These are phyloP conservation scores for Citrus cavaleriei DNA, from an alignment of 345 rosid genomes.

Conservation along the genomic window DNA sequence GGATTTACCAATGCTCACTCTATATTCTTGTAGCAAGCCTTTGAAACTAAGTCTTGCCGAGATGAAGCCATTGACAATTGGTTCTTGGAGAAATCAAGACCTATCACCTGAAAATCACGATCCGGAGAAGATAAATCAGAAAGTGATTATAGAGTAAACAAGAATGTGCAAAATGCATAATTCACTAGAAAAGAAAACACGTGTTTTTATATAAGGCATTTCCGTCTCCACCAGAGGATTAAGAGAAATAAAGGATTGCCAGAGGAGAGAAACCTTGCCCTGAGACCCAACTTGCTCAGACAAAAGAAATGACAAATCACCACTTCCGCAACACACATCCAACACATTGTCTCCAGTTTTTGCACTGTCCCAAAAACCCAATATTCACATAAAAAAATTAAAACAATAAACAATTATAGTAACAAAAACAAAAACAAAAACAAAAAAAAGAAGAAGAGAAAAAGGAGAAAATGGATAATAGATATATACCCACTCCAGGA, in stretches of 20 bases:
- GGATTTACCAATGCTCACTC: slow-evolving; percentile 82
- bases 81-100: slow-evolving; percentile 81
- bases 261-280: slow-evolving; percentile 45
- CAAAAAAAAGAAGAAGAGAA: background rate
- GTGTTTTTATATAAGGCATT: background rate
- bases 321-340: slow-evolving; percentile 96
- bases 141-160: background rate
- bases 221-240: background rate
- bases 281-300: slow-evolving; percentile 70
- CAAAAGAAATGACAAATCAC: slow-evolving; percentile 76
- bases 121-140: background rate
- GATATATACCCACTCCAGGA: slow-evolving; percentile 54
- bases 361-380: slow-evolving; percentile 40
- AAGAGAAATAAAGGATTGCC: background rate
- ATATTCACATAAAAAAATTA: background rate
- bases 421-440: background rate
- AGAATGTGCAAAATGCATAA: background rate
- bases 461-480: too few species aligned
- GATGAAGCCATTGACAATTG: slow-evolving; percentile 68
- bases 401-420: background rate
- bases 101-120: slow-evolving; percentile 48
- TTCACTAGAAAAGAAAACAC: background rate
- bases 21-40: slow-evolving; percentile 66
- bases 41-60: slow-evolving; percentile 40
- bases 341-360: slow-evolving; percentile 58